phyloP scores from a whole-genome alignment of 345 rosid species.

The Eucalyptus rudis region DNA sequence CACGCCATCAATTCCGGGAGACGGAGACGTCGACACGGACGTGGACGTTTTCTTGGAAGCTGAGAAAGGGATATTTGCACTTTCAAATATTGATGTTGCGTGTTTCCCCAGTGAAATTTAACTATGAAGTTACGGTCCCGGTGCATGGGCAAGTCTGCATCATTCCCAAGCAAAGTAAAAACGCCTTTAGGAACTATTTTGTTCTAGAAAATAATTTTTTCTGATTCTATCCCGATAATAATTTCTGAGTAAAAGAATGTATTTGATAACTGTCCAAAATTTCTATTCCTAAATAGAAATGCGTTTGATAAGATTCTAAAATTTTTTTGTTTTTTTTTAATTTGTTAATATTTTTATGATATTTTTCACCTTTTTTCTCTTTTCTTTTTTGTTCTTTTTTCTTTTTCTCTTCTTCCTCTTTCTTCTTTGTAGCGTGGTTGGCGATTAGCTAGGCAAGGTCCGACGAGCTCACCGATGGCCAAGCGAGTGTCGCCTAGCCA shows the following conservation, averaged over 20 bases:
- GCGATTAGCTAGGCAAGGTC: rapidly evolving
- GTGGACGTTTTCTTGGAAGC: not conserved
- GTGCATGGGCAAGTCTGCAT: not conserved
- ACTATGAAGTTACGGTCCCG: too few relatives aligned
- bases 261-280: rapidly evolving
- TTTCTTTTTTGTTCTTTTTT: too few relatives aligned
- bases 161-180: not conserved
- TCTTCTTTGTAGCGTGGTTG: too few relatives aligned
- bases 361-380: too few relatives aligned
- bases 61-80: not conserved
- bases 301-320: too few relatives aligned
- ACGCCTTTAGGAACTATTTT: rapidly evolving
- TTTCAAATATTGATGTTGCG: not conserved
- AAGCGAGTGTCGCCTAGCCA: rapidly evolving
- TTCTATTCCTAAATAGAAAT: rapidly evolving
- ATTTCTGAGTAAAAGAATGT: rapidly evolving
- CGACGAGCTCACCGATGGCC: too few relatives aligned
- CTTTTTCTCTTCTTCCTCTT: too few relatives aligned
- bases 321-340: rapidly evolving
- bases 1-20: too few relatives aligned
- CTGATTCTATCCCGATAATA: rapidly evolving
- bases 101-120: not conserved
- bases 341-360: too few relatives aligned
- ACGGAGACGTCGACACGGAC: too few relatives aligned
- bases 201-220: rapidly evolving